Percentiles rank a stretch among this genome's conserved stretches.
These are phyloP conservation scores for Thraustochytrium sp. DNA, from an alignment of 352 stramenopile species.

Conservation along the genomic window DNA sequence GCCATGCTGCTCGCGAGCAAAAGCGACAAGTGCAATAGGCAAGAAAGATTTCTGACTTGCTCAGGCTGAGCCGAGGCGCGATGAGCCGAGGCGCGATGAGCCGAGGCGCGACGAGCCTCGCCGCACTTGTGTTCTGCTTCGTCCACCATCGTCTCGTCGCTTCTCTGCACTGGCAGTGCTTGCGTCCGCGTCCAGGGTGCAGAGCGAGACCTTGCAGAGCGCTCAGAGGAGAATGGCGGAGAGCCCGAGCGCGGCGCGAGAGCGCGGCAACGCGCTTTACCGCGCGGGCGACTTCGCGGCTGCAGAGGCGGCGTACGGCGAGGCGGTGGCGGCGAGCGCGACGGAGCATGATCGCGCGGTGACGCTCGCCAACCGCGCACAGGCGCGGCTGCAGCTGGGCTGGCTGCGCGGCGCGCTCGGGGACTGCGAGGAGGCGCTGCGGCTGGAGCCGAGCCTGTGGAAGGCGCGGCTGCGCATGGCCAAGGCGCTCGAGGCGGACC, in stretches of 20 bases:
- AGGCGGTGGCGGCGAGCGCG: not conserved
- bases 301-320: not conserved
- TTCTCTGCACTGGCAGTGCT: too few relatives aligned
- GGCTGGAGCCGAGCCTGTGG: not conserved
- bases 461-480: not conserved
- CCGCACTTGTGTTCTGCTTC: too few relatives aligned
- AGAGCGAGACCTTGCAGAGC: too few relatives aligned
- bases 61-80: too few relatives aligned
- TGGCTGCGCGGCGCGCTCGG: not conserved
- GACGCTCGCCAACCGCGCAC: not conserved
- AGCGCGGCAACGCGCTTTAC: not conserved
- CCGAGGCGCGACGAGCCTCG: too few relatives aligned
- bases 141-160: too few relatives aligned
- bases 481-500: not conserved
- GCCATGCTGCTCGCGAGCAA: too few relatives aligned
- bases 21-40: too few relatives aligned
- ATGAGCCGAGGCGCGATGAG: too few relatives aligned
- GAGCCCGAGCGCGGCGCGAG: not conserved
- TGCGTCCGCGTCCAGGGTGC: too few relatives aligned
- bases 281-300: not conserved
- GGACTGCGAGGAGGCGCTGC: not conserved
- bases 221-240: too few relatives aligned
- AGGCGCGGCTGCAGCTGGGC: not conserved
- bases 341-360: not conserved
- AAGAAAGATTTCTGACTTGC: too few relatives aligned